Conservation (phyloP, 305 asterid genomes). For the Lippia alba region DNA sequence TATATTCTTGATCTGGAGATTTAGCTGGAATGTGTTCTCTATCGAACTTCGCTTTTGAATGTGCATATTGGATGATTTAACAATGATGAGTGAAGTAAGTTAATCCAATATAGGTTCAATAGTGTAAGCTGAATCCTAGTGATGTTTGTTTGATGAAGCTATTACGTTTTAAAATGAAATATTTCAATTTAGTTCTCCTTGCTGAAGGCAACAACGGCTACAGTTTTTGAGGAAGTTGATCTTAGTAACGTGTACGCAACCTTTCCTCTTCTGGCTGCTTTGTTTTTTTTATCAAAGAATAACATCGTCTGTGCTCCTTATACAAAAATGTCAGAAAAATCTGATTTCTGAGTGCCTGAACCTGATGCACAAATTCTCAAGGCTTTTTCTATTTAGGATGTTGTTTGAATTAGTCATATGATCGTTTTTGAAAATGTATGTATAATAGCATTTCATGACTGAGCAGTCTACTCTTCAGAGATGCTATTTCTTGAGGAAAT, state of each 20-base stretch:
- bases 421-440: constrained; percentile 14
- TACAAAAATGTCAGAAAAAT: background rate
- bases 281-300: constrained; percentile 11
- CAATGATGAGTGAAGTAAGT: background rate
- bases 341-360: constrained; percentile 6
- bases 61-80: constrained; percentile 7
- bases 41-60: background rate
- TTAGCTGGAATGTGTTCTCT: background rate
- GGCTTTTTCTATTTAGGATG: constrained; percentile 7
- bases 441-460: constrained; percentile 5
- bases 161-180: background rate
- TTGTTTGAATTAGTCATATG: background rate
- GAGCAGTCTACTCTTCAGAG: background rate
- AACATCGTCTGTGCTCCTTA: background rate
- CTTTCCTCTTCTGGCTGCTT: constrained; percentile 12
- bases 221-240: constrained; percentile 3
- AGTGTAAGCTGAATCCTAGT: constrained; percentile 11
- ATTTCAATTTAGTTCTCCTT: constrained; percentile 19
- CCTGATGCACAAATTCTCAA: background rate
- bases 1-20: background rate
- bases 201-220: constrained; percentile 3
- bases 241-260: background rate
- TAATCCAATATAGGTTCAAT: constrained; percentile 12
- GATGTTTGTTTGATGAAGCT: constrained; percentile 13
- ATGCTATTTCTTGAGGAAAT: constrained; percentile 17